Conservation (phyloP, 1,139 yeast species). For the Candida sanyaensis region DNA sequence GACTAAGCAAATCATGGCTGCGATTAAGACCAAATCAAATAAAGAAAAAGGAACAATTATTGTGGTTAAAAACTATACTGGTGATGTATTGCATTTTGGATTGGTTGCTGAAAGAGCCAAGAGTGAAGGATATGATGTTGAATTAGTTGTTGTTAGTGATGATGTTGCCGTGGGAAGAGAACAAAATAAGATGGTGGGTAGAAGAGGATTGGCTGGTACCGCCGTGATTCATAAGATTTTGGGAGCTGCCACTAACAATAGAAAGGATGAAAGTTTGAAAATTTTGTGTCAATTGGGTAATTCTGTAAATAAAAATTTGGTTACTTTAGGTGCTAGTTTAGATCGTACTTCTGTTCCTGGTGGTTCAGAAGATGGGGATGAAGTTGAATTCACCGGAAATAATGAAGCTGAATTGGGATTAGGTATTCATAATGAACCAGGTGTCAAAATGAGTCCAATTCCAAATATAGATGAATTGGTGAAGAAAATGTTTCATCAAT, state of each 20-base stretch:
- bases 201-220: constrained; percentile 93
- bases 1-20: constrained; percentile 80
- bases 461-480: constrained; percentile 64
- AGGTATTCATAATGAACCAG: constrained; percentile 97
- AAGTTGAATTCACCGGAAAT: constrained; percentile 41
- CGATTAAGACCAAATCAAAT: constrained; percentile 60
- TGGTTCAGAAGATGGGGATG: constrained; percentile 40
- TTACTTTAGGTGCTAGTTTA: constrained; percentile 86
- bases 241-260: constrained; percentile 61
- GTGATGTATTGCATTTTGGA: constrained; percentile 91
- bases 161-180: constrained; percentile 91
- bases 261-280: constrained; percentile 36
- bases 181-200: constrained; percentile 87
- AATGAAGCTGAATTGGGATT: constrained; percentile 86
- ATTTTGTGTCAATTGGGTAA: constrained; percentile 65
- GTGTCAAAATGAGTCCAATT: constrained; percentile 70
- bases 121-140: constrained; percentile 70
- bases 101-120: constrained; percentile 86
- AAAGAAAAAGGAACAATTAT: constrained; percentile 66
- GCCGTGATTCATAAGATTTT: constrained; percentile 81
- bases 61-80: constrained; percentile 89
- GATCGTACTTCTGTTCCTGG: constrained; percentile 94
- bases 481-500: constrained; percentile 51
- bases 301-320: constrained; percentile 62
- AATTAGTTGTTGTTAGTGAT: constrained; percentile 76